Conservation (phyloP, 768 basidiomycete species). For the Serendipita vermifera region DNA sequence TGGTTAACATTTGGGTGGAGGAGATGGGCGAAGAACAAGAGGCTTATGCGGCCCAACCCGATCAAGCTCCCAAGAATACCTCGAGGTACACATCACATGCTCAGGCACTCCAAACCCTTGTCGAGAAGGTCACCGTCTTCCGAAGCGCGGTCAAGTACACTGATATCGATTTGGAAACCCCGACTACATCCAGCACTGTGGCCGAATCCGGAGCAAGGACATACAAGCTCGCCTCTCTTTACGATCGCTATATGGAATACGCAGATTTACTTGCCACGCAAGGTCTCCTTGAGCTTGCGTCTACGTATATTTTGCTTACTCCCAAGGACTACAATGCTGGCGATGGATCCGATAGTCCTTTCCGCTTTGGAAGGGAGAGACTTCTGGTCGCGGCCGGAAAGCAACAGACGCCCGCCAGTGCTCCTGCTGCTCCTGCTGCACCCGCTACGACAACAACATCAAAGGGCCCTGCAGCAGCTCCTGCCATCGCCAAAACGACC, state of each 20-base stretch:
- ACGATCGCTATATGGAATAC: conserved; percentile 93
- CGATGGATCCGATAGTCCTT: conserved; percentile 28
- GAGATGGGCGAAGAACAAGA: conserved; percentile 68
- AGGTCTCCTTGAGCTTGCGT: conserved; percentile 75
- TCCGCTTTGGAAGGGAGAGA: conserved; percentile 34
- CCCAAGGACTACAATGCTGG: conserved; percentile 66
- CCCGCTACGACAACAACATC: conserved; percentile 19
- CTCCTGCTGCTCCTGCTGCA: conserved; percentile 19
- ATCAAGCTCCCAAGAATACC: conserved; percentile 15
- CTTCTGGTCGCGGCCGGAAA: conserved; percentile 30
- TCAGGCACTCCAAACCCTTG: conserved; percentile 77
- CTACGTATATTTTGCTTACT: conserved; percentile 62
- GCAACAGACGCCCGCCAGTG: conserved; percentile 10
- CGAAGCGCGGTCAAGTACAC: conserved; percentile 69
- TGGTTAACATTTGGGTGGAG: conserved; percentile 84
- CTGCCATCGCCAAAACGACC: conserved; percentile 14
- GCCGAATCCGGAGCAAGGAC: conserved; percentile 34
- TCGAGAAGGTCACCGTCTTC: conserved; percentile 96
- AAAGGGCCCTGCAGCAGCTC: conserved; percentile 16
- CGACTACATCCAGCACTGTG: conserved; percentile 16
- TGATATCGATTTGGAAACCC: conserved; percentile 50
- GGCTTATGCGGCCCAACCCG: conserved; percentile 20
- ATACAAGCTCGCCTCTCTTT: conserved; percentile 74
- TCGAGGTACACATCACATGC: conserved; percentile 70
- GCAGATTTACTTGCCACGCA: conserved; percentile 84